Evolutionary conservation across 495 filamentous ascomycete genomes (phyloP), one percentile per base, ranked within the genome.

Genomic region (Aspergillus ellipticus): DNA sequence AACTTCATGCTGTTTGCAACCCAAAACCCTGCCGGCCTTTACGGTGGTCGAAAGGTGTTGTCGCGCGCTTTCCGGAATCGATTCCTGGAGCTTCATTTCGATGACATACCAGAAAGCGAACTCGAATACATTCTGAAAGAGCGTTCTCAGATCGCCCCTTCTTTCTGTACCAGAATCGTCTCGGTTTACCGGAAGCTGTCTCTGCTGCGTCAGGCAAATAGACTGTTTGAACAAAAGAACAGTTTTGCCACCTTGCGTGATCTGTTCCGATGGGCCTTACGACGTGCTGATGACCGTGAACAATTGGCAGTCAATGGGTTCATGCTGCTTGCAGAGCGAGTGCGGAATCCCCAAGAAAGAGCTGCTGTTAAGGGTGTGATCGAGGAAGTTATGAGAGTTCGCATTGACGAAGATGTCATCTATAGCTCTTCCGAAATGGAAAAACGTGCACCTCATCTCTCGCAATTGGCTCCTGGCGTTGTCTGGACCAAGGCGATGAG

Each of bases 1-100:
- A 90, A 95, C 65, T 99, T 99, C 73, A 96, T 97, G 86, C 80
- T 99, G 0, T 99, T 97, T 61, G 95, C 95, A n/a, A 99, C 95
- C 0, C 95, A 99, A 63, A 99, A 99, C 60, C 95, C 95, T 2
- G 88, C 95, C 16, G 95, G 95, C 20, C 73, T 97, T 5, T 99
- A 99, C 66, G 95, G 95, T 55, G 95, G 95, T 19, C 80, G 95
- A 56, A 99, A 99, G 64, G 82, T 88, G 5, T 75, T 99, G 3
- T 97, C 93, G 11, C 84, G 95, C 7, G 95, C 95, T 2, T 97
- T 99, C 70, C 83, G 94, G 53, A 99, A 97, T 69, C 83, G 95
- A 61, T 99, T 99, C 69, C 82, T 99, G 15, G 95, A 99, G 66
- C 77, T 99, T 4, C 95, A 99, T 67, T 97, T 96, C 56, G 94